Evolutionary conservation across 2,329 filamentous ascomycete species (phyloP).

Genomic region (Teratosphaeria destructans): DNA sequence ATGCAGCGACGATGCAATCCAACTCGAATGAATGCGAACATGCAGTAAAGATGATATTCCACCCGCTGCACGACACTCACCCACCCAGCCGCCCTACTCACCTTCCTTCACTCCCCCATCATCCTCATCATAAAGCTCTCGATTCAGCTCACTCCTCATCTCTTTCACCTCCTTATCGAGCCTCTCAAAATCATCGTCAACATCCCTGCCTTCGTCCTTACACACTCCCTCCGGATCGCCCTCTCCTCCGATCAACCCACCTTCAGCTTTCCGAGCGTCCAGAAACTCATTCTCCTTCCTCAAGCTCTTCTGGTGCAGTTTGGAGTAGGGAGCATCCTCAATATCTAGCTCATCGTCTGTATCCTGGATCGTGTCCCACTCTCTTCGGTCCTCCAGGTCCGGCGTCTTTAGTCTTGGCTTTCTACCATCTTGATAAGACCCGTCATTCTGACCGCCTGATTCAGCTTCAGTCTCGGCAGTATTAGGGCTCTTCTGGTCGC

Average conservation of each 20-base stretch:
- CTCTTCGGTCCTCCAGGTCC: background rate
- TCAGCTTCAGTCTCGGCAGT: background rate
- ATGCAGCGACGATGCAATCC: too few species aligned
- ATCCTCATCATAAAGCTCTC: background rate
- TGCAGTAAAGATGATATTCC: too few species aligned
- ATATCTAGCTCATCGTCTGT: background rate
- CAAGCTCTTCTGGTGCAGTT: background rate
- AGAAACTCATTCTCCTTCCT: background rate
- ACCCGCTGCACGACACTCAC: too few species aligned
- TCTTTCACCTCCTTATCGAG: background rate
- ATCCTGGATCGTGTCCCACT: background rate
- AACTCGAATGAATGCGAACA: too few species aligned
- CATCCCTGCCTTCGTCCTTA: background rate
- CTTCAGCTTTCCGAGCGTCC: background rate
- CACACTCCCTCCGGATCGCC: background rate
- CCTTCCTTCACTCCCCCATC: background rate
- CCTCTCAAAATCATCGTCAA: background rate
- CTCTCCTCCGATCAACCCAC: background rate
- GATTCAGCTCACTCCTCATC: background rate
- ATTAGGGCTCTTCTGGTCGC: background rate
- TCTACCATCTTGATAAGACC: background rate
- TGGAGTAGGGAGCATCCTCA: background rate
- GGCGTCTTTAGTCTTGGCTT: background rate
- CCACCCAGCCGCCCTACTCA: background rate
- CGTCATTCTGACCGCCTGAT: too few species aligned